Conservation (phyloP, 2,329 filamentous ascomycete genomes). For the Cercospora sp. region DNA sequence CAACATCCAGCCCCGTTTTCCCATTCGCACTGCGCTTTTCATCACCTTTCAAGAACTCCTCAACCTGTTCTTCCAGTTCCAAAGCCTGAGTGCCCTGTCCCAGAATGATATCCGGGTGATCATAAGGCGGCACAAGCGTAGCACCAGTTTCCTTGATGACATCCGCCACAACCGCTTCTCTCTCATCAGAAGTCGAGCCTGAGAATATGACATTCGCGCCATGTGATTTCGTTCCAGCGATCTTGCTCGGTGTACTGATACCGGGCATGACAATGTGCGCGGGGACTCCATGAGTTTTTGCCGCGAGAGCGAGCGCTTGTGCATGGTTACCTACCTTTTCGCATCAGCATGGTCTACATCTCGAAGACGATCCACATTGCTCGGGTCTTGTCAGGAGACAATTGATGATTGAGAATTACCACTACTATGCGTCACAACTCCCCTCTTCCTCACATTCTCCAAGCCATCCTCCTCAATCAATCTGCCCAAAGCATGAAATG, state of each 20-base stretch:
- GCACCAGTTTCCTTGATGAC: constrained; percentile 73
- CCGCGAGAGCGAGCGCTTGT: constrained; percentile 85
- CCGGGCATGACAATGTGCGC: constrained; percentile 89
- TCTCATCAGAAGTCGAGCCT: constrained; percentile 75
- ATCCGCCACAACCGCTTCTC: constrained; percentile 71
- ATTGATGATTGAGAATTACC: constrained; percentile 52
- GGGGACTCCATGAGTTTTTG: constrained; percentile 68
- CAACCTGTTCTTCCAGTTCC: constrained; percentile 76
- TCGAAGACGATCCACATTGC: background rate
- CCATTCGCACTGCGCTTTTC: background rate
- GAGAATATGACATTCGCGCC: constrained; percentile 78
- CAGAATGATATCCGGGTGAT: constrained; percentile 87
- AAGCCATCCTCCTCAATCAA: constrained; percentile 64
- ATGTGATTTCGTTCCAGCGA: constrained; percentile 76
- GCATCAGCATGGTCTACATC: background rate
- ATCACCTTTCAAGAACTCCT: constrained; percentile 48
- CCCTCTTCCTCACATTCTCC: constrained; percentile 59
- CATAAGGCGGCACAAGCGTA: constrained; percentile 82
- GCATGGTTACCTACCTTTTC: constrained; percentile 79
- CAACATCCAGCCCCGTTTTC: constrained; percentile 42
- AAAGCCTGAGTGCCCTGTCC: constrained; percentile 89
- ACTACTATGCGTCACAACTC: constrained; percentile 87
- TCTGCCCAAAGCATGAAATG: constrained; percentile 78
- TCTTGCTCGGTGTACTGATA: constrained; percentile 84
- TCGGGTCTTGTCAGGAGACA: no score